These are phyloP conservation scores for Globisporangium barbulae DNA, from an alignment of 352 stramenopile genomes.

Conservation along the genomic window DNA sequence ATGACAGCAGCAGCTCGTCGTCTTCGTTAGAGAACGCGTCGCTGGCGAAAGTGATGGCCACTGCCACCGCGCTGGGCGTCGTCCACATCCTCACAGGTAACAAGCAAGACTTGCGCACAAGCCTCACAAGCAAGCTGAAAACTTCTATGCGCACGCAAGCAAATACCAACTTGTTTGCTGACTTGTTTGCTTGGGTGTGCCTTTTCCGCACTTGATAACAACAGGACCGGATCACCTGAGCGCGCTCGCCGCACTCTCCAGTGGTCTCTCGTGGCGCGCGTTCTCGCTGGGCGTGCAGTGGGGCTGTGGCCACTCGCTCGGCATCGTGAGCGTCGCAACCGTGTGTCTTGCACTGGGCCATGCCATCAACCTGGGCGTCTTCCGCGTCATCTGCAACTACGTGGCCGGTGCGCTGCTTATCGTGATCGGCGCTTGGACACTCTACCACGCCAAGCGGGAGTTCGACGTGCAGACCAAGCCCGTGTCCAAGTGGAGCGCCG, in stretches of 20 bases:
- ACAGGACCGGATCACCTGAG: constrained; percentile 86
- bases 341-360: constrained; percentile 51
- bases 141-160: background rate
- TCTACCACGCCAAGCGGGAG: constrained; percentile 34
- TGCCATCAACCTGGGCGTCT: constrained; percentile 25
- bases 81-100: constrained; percentile 58
- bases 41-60: constrained; percentile 29
- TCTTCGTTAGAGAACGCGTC: constrained; percentile 22
- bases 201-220: background rate
- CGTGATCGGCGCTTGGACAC: constrained; percentile 51
- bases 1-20: background rate
- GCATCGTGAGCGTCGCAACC: constrained; percentile 67
- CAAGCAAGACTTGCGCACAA: background rate
- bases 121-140: background rate
- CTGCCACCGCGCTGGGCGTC: constrained; percentile 39
- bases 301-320: constrained; percentile 85
- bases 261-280: constrained; percentile 53
- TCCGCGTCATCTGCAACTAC: constrained; percentile 54
- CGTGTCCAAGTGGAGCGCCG: constrained; percentile 44
- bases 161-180: background rate
- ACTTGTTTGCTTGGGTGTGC: background rate
- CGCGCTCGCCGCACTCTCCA: constrained; percentile 82
- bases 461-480: constrained; percentile 27
- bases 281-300: constrained; percentile 85
- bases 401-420: constrained; percentile 61